Evolutionary conservation across 176 grass and related monocot species (phyloP).

Genomic region (Musa troglodytarum): DNA sequence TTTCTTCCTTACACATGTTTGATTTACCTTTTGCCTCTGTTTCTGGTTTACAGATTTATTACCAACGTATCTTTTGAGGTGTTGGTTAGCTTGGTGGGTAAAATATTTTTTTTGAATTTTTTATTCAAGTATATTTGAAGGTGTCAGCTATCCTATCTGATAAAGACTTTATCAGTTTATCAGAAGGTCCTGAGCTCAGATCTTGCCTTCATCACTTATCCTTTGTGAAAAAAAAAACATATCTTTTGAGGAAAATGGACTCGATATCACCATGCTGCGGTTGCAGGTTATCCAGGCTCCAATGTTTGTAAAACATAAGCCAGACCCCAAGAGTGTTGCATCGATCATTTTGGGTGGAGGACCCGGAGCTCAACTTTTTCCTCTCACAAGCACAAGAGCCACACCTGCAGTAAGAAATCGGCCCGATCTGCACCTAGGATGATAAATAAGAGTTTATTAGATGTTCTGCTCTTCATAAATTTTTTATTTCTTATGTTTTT

Average conservation of each 20-base stretch:
- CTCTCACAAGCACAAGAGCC: conserved; percentile 85
- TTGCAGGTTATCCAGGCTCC: not conserved
- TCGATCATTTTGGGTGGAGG: conserved; percentile 80
- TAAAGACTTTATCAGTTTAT: too few relatives aligned
- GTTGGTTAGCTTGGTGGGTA: too few relatives aligned
- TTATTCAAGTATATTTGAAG: too few relatives aligned
- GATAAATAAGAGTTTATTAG: not conserved
- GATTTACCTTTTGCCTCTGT: too few relatives aligned
- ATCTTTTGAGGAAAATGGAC: not conserved
- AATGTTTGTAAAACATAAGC: conserved; percentile 37
- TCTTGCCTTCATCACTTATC: not conserved
- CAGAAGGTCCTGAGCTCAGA: too few relatives aligned
- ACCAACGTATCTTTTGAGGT: too few relatives aligned
- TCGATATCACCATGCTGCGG: too few relatives aligned
- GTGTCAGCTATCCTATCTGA: too few relatives aligned
- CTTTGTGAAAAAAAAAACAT: not conserved
- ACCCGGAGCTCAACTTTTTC: conserved; percentile 66
- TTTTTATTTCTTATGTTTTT: not conserved
- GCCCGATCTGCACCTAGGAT: not conserved
- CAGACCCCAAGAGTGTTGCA: conserved; percentile 65
- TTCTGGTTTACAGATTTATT: too few relatives aligned
- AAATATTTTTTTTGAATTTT: too few relatives aligned
- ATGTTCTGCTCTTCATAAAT: not conserved
- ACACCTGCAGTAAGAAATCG: conserved; percentile 68
- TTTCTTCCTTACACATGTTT: too few relatives aligned